Base-by-base conservation (phyloP, 2,329 filamentous ascomycete genomes). In the Pleoardoris graminearum region DNA sequence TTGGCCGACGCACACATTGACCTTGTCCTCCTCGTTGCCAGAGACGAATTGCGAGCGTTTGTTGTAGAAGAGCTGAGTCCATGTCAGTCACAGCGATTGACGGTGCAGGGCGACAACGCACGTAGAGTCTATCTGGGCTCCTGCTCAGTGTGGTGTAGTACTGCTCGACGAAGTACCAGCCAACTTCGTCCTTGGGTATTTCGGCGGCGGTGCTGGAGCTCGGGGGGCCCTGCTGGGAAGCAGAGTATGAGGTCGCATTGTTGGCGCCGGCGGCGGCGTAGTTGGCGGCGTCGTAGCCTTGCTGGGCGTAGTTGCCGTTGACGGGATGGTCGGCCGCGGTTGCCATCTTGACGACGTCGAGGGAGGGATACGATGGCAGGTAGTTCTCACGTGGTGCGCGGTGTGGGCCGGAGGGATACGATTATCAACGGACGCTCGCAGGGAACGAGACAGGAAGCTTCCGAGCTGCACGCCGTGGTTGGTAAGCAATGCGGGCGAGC, bases 81-180 rank as follows among this genome's bases (percentile, higher is more conserved):
- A 35, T 21, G 53, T 72, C 58, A 74, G 65, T 53, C 49, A 27
- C 19, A n/a, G 39, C 11, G 10, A 11, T 36, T 27, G 17, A 44
- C 27, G n/a, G 14, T 17, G 21, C 32, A 22, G 7, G 16, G 10
- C 10, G 21, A 7, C 19, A 23, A 58, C 78, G 67, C 71, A 82
- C 79, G 72, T 91, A 93, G 67, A 99, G 89, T 78, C 94, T 95
- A 72, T 96, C 91, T 19, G 94, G 92, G 62, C 81, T 89, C 77
- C 93, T 92, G 85, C 92, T 97, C 71, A 99, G 80, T 57, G 91
- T 99, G 65, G 90, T 97, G 79, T 99, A 99, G 82, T 97, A 99
- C 77, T 96, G 91, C 83, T 97, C 92, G 53, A 99, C 94, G 66
- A 99, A 99, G 80, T 93, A 97, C 94, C 94, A 99, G 76, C 91